Base-by-base conservation (phyloP, 75 land plant genomes). In the Sequoiadendron giganteum region DNA sequence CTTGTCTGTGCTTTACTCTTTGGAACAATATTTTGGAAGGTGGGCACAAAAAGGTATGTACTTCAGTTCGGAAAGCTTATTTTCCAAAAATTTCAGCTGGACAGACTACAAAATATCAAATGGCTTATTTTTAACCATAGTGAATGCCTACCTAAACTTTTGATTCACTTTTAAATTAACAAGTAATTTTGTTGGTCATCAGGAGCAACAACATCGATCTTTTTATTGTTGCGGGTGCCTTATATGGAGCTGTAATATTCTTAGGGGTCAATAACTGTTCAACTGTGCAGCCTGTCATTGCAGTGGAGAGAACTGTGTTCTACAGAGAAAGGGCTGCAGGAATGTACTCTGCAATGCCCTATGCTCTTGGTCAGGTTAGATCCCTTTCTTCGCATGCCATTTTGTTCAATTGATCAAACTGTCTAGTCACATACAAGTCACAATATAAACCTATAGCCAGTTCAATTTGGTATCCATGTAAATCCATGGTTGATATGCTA, bases 301-400 rank as follows among this genome's bases (percentile, higher is more conserved):
- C 92, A 3, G 68, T 95, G 39, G 98, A 95, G 77, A 70, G 97
- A 81, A 94, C 97, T 0, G 97, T 96, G 54, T 97, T 93, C 76
- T 97, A 95, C 85, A 90, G 98, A 89, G 98, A 97, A 88, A 91
- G 87, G 83, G 97, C 96, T 58, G 97, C 96, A 18, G 97, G 98
- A 87, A 94, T 96, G 97, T 96, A 95, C 87, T 96, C 98, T 14
- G 90, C 95, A 28, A 47, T 94, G 42, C 93, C 98, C 18, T 97
- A 97, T 90, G 96, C 98, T 34, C 89, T 97, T 72, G 97, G 88
- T 42, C 98, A 97, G 91, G 98, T 96, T 72, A 90, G 68, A 14
- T 19, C 45, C 13, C 14, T 81, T 39, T 11, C 83, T 40, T 5
- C 0, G 36, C 39, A 81, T 81, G 18, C 6, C 47, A 8, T 1